Evolutionary conservation across 192 early-diverging fungal species (phyloP).

Genomic region (Backusella parvicylindrica): DNA sequence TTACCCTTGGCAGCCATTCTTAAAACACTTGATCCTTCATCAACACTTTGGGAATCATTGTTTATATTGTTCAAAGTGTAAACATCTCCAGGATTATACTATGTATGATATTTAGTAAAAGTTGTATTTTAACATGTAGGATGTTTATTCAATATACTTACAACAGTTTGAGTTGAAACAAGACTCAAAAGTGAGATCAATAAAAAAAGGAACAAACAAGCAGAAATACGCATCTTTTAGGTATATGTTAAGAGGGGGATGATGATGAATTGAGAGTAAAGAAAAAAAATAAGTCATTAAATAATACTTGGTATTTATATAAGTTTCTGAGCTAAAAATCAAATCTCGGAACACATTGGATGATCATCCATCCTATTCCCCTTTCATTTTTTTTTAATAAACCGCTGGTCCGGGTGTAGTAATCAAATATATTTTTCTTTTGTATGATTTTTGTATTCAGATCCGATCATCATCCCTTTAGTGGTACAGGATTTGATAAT

Average conservation of each 20-base stretch:
- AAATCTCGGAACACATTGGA: neutral
- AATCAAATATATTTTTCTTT: neutral
- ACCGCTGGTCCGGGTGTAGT: neutral
- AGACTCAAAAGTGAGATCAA: neutral
- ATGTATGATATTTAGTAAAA: neutral
- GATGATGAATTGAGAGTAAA: neutral
- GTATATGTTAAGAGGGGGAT: neutral
- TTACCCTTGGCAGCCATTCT: neutral
- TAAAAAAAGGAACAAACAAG: neutral
- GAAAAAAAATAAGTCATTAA: neutral
- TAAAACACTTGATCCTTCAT: neutral
- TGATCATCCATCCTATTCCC: neutral
- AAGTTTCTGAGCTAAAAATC: neutral
- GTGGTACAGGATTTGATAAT: neutral
- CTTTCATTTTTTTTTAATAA: neutral
- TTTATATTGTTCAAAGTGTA: neutral
- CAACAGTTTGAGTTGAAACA: neutral
- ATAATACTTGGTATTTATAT: neutral
- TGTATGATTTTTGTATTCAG: neutral
- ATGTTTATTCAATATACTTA: neutral
- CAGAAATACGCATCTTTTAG: neutral
- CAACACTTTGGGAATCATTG: neutral
- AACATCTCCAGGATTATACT: neutral
- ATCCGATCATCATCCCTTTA: neutral
- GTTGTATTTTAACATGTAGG: neutral